Evolutionary conservation across 495 filamentous ascomycete genomes (phyloP), one percentile per base, ranked within the genome.

Genomic region (Aspergillus haitiensis): DNA sequence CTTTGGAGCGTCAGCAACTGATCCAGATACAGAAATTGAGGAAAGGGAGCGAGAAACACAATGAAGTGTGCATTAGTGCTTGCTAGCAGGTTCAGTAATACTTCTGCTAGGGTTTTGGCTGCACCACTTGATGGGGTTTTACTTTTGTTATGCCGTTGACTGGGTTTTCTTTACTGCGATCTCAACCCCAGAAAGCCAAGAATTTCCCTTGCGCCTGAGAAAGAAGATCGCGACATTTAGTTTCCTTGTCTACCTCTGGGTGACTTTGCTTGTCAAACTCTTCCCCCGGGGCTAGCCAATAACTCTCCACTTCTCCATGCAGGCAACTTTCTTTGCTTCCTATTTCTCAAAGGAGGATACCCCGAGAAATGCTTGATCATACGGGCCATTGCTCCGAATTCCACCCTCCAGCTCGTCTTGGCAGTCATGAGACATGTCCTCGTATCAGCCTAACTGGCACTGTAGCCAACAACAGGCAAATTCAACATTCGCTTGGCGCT

Each of bases 11-110:
- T 70, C 65, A 34, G 61, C 61, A n/a, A 69, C 64, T 0, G 72
- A 71, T 31, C 47, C 60, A 37, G 72, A 73, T 21, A 70, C 67
- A 10, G 67, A 70, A 44, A n/a, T 53, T 11, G 70, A 72, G 18
- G 61, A 62, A 11, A 50, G 40, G 44, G 12, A 15, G 54, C 63
- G 55, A 53, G n/a, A 34, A 21, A 18, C 9, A 3, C 27, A 8
- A 18, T 47, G 15, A 47, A 21, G 21, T 27, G 21, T 27, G 21
- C 21, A 27, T 27, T 3, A 27, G 21, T 27, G 21, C 21, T 27
- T 27, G 21, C 21, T 3, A 3, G 21, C 3, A 27, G 21, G 21
- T 3, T 27, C 3, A 27, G 1, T 3, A 27, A 27, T 27, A 27
- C 21, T 27, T 3, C 21, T 27, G 1, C 21, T 27, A 27, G 21